These are phyloP conservation scores for Podaxis sp. DNA, from an alignment of 768 basidiomycete genomes.

Conservation along the genomic window DNA sequence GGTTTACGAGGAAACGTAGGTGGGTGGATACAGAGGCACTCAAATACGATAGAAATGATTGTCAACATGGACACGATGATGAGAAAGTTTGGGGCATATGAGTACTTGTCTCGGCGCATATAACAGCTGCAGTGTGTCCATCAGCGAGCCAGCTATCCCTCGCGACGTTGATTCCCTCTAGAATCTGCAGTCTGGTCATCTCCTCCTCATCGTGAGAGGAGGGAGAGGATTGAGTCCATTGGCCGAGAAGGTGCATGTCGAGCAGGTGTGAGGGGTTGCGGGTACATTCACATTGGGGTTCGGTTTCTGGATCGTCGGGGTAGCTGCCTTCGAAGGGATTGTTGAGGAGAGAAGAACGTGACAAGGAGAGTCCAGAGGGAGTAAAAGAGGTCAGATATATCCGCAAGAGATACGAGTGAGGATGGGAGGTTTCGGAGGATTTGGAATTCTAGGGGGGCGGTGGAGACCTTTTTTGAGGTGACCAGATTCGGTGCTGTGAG, in stretches of 20 bases:
- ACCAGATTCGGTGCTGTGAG: not conserved
- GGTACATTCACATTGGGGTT: conserved; percentile 40
- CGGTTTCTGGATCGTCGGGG: conserved; percentile 9
- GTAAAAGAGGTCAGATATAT: conserved; percentile 34
- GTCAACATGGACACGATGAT: not conserved
- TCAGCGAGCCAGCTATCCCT: conserved; percentile 45
- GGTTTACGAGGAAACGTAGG: conserved; percentile 67
- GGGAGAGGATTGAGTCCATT: conserved; percentile 37
- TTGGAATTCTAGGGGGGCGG: conserved; percentile 51
- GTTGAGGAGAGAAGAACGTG: conserved; percentile 34
- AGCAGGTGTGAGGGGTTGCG: conserved; percentile 59
- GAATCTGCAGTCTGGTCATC: conserved; percentile 10
- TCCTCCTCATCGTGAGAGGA: conserved; percentile 16
- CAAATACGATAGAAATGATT: conserved; percentile 30
- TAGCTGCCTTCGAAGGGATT: conserved; percentile 33
- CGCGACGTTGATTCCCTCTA: conserved; percentile 32
- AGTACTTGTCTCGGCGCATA: conserved; percentile 43
- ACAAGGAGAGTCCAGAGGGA: conserved; percentile 33
- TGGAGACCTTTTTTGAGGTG: conserved; percentile 46
- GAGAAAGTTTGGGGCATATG: conserved; percentile 6
- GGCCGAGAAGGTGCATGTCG: conserved; percentile 60
- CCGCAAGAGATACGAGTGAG: conserved; percentile 33
- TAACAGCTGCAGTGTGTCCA: conserved; percentile 50
- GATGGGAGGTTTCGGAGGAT: conserved; percentile 51
- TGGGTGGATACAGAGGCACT: conserved; percentile 56